Base-by-base conservation (phyloP, 139 green algal genomes). In the Coelastrella sp. region DNA sequence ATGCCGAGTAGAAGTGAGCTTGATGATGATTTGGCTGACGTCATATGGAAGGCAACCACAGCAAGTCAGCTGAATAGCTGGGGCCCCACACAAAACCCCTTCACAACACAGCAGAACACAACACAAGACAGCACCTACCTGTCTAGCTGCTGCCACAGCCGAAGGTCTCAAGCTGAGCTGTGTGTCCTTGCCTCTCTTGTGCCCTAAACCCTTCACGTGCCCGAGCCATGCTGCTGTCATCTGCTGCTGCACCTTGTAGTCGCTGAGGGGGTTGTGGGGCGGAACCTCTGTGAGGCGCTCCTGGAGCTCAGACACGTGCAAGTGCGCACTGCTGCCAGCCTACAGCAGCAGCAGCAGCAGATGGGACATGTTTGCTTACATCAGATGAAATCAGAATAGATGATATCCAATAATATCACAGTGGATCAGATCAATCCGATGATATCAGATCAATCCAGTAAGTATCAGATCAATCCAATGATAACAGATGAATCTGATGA, bases 161-260 rank as follows among this genome's bases (percentile, higher is more conserved):
- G 85, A 91, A 5, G 85, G 86, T 8, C 85, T 68, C 15, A 91
- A 58, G 58, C 81, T 87, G 63, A 92, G 68, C 17, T 93, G 76
- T 20, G 88, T 27, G 25, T 80, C 87, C 63, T 83, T 88, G 65
- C 84, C 63, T 0, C 63, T 17, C 14, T 82, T 70, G 19, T 66
- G 35, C 27, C 78, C 85, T 25, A 90, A 27, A 20, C 74, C 60
- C 73, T 82, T 84, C 14, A 84, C 72, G 12, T 84, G 85, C 6
- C 85, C 85, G 11, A 85, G 85, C 56, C 25, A 84, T 9, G 85
- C 85, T 14, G 58, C 85, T 12, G 57, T 57, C 60, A 75, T 12
- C 68, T 82, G 68, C 84, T 89, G 90, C 61, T 92, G 79, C 85
- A 91, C 9, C 61, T 65, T 90, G 78, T 94, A 92, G 6, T 24